Evolutionary conservation across 129 eudicot genomes (phyloP).

Genomic region (Tagetes patula): DNA sequence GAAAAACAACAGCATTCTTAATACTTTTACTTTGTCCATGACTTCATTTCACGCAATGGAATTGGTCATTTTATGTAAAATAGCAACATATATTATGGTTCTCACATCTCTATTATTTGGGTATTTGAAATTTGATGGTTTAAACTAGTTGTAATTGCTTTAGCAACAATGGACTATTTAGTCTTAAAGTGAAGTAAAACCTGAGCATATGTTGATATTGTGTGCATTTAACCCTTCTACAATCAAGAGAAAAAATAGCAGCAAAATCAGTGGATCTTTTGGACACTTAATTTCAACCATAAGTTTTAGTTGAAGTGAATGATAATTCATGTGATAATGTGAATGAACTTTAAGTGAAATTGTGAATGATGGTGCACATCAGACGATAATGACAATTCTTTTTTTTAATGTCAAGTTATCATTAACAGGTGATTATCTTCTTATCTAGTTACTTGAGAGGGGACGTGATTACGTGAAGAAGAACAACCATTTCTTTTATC

Average conservation of each 20-base stretch:
- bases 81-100: neutral
- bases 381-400: constrained; percentile 6
- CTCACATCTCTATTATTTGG: neutral
- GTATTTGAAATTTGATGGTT: neutral
- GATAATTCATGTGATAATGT: constrained; percentile 12
- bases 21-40: no score
- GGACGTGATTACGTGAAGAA: neutral
- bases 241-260: constrained; percentile 3
- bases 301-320: neutral
- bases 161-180: neutral
- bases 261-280: neutral
- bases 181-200: neutral
- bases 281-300: neutral
- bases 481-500: constrained; percentile 1
- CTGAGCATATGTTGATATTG: neutral
- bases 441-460: constrained; percentile 19
- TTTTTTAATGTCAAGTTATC: neutral
- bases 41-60: no score
- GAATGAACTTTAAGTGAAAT: constrained; percentile 1
- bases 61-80: no score
- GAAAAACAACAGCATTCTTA: neutral
- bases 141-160: neutral
- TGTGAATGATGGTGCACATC: neutral
- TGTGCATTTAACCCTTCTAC: constrained; percentile 1
- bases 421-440: constrained; percentile 1